Evolutionary conservation across 2,329 filamentous ascomycete species (phyloP).

Genomic region (Xylaria sp.): DNA sequence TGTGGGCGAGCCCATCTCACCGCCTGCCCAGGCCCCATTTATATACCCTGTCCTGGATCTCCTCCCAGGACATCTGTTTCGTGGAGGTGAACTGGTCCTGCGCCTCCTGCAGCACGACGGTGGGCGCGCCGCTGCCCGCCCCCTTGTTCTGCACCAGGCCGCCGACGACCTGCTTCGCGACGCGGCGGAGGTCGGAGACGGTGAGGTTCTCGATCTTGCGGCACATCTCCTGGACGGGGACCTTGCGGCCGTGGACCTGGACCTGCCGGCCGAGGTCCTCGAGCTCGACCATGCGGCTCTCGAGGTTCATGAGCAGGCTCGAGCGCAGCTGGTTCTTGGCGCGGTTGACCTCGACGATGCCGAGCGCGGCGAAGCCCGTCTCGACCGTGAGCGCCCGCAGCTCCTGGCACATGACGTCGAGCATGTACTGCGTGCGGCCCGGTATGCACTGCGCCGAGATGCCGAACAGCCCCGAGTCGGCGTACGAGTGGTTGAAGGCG

Average conservation of each 20-base stretch:
- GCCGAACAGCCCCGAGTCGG: constrained; percentile 91
- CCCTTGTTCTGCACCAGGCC: constrained; percentile 77
- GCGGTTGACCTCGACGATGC: constrained; percentile 77
- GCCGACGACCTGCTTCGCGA: constrained; percentile 77
- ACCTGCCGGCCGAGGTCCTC: constrained; percentile 95
- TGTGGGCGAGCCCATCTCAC: constrained; percentile 20
- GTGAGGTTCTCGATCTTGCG: constrained; percentile 80
- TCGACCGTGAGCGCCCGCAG: constrained; percentile 77
- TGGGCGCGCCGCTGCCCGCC: constrained; percentile 81
- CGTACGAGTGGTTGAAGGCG: constrained; percentile 97
- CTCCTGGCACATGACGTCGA: constrained; percentile 94
- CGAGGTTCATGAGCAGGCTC: constrained; percentile 93
- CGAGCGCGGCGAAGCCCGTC: constrained; percentile 72
- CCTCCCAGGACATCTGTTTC: constrained; percentile 77
- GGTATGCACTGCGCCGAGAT: constrained; percentile 87
- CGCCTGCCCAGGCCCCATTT: constrained; percentile 78
- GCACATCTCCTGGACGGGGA: constrained; percentile 94
- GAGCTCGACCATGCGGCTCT: constrained; percentile 94
- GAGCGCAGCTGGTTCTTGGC: constrained; percentile 97
- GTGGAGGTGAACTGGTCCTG: constrained; percentile 70
- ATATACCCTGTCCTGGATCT: constrained; percentile 85
- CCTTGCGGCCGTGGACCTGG: constrained; percentile 92
- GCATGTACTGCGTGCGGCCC: constrained; percentile 76
- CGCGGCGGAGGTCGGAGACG: constrained; percentile 76
- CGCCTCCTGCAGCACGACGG: constrained; percentile 92